Evolutionary conservation across 2,329 filamentous ascomycete genomes (phyloP).

Genomic region (Xylariaceae sp.): DNA sequence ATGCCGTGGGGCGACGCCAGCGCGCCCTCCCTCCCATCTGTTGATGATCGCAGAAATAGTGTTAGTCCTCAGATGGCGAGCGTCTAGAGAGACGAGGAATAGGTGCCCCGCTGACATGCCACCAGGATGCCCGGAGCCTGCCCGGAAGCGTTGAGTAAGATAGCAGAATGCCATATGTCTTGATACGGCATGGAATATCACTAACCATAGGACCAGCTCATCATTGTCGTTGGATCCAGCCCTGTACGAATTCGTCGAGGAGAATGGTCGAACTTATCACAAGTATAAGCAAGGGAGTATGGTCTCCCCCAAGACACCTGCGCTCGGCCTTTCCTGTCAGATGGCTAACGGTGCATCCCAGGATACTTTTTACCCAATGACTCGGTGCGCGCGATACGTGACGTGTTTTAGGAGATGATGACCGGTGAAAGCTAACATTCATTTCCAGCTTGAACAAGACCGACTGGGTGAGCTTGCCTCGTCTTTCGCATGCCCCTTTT

Average conservation of each 20-base stretch:
- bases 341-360: conserved; percentile 12
- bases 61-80: conserved; percentile 12
- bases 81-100: neutral
- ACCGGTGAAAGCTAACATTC: conserved; percentile 1
- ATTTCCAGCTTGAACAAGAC: conserved; percentile 30
- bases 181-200: neutral
- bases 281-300: conserved; percentile 31
- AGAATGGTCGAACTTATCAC: conserved; percentile 31
- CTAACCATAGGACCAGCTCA: conserved; percentile 19
- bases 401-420: neutral
- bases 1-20: conserved; percentile 26
- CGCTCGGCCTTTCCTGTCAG: neutral
- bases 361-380: conserved; percentile 33
- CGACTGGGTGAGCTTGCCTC: conserved; percentile 23
- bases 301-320: conserved; percentile 1
- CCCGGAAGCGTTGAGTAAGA: conserved; percentile 14
- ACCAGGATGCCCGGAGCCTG: conserved; percentile 16
- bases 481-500: neutral
- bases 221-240: conserved; percentile 28
- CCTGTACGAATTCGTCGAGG: conserved; percentile 27
- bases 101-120: conserved; percentile 1
- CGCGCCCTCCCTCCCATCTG: conserved; percentile 24
- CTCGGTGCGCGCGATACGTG: conserved; percentile 16
- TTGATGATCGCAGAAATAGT: conserved; percentile 20
- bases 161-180: neutral